phyloP scores from a whole-genome alignment of 2,329 filamentous ascomycete species.

The Verticillium alfalfae region DNA sequence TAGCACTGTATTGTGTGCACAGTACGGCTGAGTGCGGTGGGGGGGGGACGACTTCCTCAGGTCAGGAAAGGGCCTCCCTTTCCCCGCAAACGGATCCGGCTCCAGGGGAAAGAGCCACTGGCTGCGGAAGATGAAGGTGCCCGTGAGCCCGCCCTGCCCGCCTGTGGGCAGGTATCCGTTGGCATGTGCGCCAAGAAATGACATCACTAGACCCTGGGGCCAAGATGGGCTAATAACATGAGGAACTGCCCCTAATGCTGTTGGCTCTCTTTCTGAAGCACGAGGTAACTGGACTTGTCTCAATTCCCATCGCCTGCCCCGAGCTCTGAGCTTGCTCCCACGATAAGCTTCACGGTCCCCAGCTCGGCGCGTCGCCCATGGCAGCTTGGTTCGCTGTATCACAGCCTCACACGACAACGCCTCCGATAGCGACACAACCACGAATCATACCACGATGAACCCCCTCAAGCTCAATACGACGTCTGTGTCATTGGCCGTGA shows the following conservation, averaged over 20 bases:
- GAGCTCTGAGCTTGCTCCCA: background rate
- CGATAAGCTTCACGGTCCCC: background rate
- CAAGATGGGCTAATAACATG: background rate
- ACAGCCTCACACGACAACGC: background rate
- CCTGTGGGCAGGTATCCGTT: background rate
- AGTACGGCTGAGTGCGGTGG: background rate
- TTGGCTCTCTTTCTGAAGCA: background rate
- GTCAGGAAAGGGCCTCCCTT: background rate
- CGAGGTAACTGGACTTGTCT: background rate
- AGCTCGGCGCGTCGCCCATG: background rate
- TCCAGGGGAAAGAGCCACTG: background rate
- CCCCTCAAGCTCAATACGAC: conserved; percentile 62
- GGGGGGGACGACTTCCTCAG: background rate
- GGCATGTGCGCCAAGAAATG: conserved; percentile 1
- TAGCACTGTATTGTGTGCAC: background rate
- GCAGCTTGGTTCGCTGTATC: background rate
- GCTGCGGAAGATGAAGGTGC: background rate
- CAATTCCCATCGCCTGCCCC: background rate
- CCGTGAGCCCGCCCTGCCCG: background rate
- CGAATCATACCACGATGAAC: conserved; percentile 34
- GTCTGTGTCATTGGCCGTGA: conserved; percentile 75
- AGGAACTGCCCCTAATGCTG: background rate
- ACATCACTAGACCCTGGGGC: conserved; percentile 3
- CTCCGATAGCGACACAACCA: background rate
- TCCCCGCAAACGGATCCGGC: background rate